Conservation (phyloP, 1,284 basidiomycete genomes). For the Coniophora puteana region DNA sequence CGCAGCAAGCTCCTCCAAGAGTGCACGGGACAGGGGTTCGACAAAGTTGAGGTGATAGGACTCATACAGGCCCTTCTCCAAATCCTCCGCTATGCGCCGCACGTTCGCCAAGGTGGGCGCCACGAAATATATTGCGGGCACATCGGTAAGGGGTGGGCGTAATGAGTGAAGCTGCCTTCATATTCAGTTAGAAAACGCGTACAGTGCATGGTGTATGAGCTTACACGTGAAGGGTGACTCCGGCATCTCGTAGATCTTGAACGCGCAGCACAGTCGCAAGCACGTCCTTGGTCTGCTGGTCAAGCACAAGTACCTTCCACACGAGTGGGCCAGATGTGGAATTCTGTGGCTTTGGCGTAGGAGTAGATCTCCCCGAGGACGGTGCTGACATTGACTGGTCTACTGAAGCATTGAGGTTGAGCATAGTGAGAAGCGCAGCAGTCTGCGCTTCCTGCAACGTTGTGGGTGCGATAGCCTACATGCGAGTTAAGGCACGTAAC, state of each 20-base stretch:
- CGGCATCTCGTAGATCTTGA: slow-evolving; percentile 93
- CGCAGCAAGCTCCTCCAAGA: slow-evolving; percentile 93
- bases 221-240: slow-evolving; percentile 96
- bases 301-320: slow-evolving; percentile 96
- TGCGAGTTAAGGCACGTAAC: slow-evolving; percentile 3
- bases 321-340: slow-evolving; percentile 69
- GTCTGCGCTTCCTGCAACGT: slow-evolving; percentile 83
- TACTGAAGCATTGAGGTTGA: slow-evolving; percentile 56
- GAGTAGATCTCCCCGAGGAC: slow-evolving; percentile 34
- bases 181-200: slow-evolving; percentile 8
- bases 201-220: slow-evolving; percentile 19
- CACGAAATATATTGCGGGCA: slow-evolving; percentile 97
- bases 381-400: slow-evolving; percentile 33
- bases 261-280: slow-evolving; percentile 94
- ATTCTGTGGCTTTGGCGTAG: slow-evolving; percentile 43
- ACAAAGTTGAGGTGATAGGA: slow-evolving; percentile 96
- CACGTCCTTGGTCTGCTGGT: slow-evolving; percentile 95
- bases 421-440: slow-evolving; percentile 60
- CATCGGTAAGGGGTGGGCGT: slow-evolving; percentile 89
- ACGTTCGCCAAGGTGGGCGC: slow-evolving; percentile 88
- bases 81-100: slow-evolving; percentile 84
- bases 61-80: slow-evolving; percentile 88
- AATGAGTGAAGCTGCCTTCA: slow-evolving; percentile 86
- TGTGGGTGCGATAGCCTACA: slow-evolving; percentile 21
- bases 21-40: slow-evolving; percentile 80